Evolutionary conservation across 2,329 filamentous ascomycete species (phyloP), one percentile per base, ranked within the genome.

Genomic region (Bipolaris victoriae): DNA sequence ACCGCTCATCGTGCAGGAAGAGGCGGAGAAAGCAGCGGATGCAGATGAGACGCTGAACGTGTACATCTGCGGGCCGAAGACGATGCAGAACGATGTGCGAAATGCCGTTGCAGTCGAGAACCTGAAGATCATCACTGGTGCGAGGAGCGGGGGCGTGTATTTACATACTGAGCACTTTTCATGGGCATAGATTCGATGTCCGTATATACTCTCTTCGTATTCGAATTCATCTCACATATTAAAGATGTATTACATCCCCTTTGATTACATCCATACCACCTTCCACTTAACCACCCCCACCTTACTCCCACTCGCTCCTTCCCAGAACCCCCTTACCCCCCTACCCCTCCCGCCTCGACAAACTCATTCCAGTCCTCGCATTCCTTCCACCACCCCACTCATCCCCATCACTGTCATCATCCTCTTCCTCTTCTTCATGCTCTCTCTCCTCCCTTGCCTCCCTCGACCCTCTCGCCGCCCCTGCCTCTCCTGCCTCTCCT

Each of bases 121-220:
- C 52, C 47, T 76, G 52, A 57, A 59, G 7, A 74, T 79, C 11
- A 24, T 80, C 7, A 73, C 63, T 16, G 72, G 67, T 5, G 65
- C 60, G 1, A 67, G 63, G 46, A 54, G 57, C 3, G 68, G 68
- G 33, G 76, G 78, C 31, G 71, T 82, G 2, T 82, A 80, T 68
- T 59, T 83, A 54, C 81, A 83, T 68, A 75, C 76, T 20, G 81
- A 83, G 67, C 74, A 79, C 52, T 83, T 83, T 39, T 65, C 65
- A 3, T 66, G 62, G 60, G 64, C 62, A 3, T 57, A 39, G 31
- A 50, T 35, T 0, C 11, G 5, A 10, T 10, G n/a, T 26, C 10
- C 24, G 22, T 24, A 26, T 43, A n/a, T 43, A 26, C 29, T 7
- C 7, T 9, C 26, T 31, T 31, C 10, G 3, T 31, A 31, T 31